Evolutionary conservation across 169 alveolate genomes (phyloP).

Genomic region (Babesia gibsoni): DNA sequence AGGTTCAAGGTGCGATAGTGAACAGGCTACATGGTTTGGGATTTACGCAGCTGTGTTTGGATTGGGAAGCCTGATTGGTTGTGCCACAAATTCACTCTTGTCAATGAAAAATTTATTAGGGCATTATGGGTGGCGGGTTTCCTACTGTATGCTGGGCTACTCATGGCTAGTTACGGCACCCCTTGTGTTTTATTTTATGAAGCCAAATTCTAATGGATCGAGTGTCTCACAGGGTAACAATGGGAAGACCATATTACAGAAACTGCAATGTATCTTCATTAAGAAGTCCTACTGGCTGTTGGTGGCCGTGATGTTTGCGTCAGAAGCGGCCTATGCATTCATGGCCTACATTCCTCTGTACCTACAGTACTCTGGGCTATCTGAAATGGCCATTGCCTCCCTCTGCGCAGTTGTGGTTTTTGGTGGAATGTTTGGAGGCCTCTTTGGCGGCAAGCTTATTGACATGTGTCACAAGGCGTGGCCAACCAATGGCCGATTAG

Average conservation of each 20-base stretch:
- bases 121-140: constrained; percentile 43
- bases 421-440: constrained; percentile 88
- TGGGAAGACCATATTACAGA: no score
- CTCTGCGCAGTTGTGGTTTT: constrained; percentile 78
- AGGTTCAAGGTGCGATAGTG: background rate
- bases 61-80: constrained; percentile 33
- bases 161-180: constrained; percentile 1
- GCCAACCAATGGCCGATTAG: constrained; percentile 83
- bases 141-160: constrained; percentile 11
- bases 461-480: constrained; percentile 78
- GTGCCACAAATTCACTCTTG: background rate
- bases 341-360: constrained; percentile 84
- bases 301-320: constrained; percentile 64
- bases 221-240: no score
- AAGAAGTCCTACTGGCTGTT: constrained; percentile 29
- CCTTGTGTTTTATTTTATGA: background rate
- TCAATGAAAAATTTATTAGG: background rate
- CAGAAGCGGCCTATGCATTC: constrained; percentile 89
- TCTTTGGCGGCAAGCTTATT: constrained; percentile 84
- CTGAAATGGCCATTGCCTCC: constrained; percentile 81
- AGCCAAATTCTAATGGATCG: no score
- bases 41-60: constrained; percentile 33
- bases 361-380: constrained; percentile 85
- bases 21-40: constrained; percentile 30
- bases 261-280: no score